These are phyloP conservation scores for Talaromyces sp. DNA, from an alignment of 2,329 filamentous ascomycete species.

Conservation along the genomic window DNA sequence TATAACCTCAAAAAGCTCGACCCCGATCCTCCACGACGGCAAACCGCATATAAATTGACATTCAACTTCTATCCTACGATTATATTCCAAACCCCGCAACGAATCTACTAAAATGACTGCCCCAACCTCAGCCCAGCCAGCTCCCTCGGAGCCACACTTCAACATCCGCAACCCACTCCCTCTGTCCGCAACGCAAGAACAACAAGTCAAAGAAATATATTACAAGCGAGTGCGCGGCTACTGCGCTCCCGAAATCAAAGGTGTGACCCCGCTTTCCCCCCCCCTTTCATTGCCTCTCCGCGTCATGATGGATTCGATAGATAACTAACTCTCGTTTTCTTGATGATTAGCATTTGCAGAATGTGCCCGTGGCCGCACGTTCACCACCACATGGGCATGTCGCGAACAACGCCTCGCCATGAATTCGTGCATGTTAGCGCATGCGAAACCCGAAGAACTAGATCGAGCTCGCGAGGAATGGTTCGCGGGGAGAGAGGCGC, in stretches of 20 bases:
- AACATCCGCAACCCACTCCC: slow-evolving; percentile 70
- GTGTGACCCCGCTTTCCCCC: slow-evolving; percentile 41
- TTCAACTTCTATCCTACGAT: not conserved
- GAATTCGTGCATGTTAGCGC: slow-evolving; percentile 88
- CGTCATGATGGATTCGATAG: not conserved
- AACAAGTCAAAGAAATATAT: slow-evolving; percentile 75
- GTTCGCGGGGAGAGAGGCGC: slow-evolving; percentile 73
- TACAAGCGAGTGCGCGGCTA: slow-evolving; percentile 71
- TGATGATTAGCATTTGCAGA: slow-evolving; percentile 73
- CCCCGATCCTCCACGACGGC: not conserved
- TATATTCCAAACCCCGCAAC: too few species aligned
- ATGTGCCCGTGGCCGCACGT: slow-evolving; percentile 80
- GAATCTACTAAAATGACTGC: slow-evolving; percentile 5
- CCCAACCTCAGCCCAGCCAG: slow-evolving; percentile 23
- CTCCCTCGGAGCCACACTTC: slow-evolving; percentile 26
- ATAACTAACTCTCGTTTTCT: slow-evolving; percentile 1
- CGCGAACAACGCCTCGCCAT: slow-evolving; percentile 73
- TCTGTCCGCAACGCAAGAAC: slow-evolving; percentile 75
- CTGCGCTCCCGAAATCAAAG: slow-evolving; percentile 75
- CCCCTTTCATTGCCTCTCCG: not conserved
- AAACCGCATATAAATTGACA: not conserved
- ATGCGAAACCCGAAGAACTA: slow-evolving; percentile 79
- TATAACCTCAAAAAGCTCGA: not conserved
- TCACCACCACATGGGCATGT: slow-evolving; percentile 85
- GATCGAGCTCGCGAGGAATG: slow-evolving; percentile 90